phyloP scores from a whole-genome alignment of 306 rosid genomes.

The Purshia tridentata region DNA sequence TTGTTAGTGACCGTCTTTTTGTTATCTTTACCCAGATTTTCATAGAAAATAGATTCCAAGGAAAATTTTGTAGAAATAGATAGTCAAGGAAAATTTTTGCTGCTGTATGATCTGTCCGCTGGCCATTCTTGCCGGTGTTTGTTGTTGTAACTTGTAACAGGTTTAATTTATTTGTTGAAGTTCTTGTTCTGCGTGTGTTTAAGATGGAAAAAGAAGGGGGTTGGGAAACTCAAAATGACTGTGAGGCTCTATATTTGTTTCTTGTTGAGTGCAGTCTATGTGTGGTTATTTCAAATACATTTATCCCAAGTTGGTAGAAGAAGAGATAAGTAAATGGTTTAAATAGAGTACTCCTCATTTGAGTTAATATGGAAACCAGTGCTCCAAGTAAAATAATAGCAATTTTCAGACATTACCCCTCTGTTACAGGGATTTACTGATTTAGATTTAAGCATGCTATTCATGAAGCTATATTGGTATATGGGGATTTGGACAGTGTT shows the following conservation, averaged over 20 bases:
- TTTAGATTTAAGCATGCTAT: no score
- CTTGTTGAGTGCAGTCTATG: neutral
- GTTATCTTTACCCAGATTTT: slow-evolving; percentile 28
- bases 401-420: no score
- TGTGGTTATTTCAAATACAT: no score
- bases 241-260: neutral
- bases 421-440: no score
- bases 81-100: slow-evolving; percentile 31
- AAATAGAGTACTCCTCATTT: no score
- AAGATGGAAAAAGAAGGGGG: neutral
- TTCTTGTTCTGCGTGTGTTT: neutral
- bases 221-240: neutral
- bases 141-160: slow-evolving; percentile 20
- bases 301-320: no score
- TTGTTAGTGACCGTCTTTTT: slow-evolving; percentile 40
- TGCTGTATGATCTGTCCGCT: slow-evolving; percentile 24
- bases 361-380: no score
- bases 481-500: no score
- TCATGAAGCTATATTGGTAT: no score
- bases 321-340: no score
- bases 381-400: no score
- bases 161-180: slow-evolving; percentile 13
- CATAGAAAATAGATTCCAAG: slow-evolving; percentile 23
- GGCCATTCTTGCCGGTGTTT: slow-evolving; percentile 23
- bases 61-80: slow-evolving; percentile 29